Evolutionary conservation across 2,329 filamentous ascomycete species (phyloP).

Genomic region (Penicillium frequentans): DNA sequence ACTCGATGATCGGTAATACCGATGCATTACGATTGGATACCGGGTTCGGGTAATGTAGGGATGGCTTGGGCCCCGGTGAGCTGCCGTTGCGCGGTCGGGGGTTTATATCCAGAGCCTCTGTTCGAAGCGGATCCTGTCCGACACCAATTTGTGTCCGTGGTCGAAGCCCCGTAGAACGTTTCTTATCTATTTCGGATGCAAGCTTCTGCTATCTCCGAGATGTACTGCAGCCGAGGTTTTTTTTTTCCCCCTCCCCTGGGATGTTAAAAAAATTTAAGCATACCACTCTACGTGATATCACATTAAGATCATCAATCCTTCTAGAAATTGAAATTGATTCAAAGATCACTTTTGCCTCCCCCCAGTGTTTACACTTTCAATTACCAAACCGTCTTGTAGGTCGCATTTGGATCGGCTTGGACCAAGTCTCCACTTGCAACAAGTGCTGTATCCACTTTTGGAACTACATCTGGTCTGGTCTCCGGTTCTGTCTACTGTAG

Average conservation of each 20-base stretch:
- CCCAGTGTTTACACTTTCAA: conserved; percentile 1
- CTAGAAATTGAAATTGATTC: background rate
- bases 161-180: conserved; percentile 12
- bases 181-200: background rate
- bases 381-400: background rate
- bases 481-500: background rate
- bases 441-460: conserved; percentile 7
- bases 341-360: background rate
- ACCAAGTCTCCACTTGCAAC: conserved; percentile 8
- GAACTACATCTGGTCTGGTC: conserved; percentile 5
- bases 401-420: conserved; percentile 4
- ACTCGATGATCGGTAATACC: conserved; percentile 1
- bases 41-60: conserved; percentile 22
- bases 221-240: background rate
- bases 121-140: conserved; percentile 3
- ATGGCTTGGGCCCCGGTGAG: conserved; percentile 17
- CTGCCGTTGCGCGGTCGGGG: background rate
- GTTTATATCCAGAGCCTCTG: conserved; percentile 1
- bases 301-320: background rate
- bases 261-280: background rate
- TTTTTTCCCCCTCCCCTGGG: background rate
- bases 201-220: background rate
- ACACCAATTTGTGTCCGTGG: background rate
- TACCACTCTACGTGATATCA: background rate
- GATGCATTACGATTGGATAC: conserved; percentile 6